Evolutionary conservation across 2,329 filamentous ascomycete genomes (phyloP), one percentile per base, ranked within the genome.

Genomic region (Ustulina deusta): DNA sequence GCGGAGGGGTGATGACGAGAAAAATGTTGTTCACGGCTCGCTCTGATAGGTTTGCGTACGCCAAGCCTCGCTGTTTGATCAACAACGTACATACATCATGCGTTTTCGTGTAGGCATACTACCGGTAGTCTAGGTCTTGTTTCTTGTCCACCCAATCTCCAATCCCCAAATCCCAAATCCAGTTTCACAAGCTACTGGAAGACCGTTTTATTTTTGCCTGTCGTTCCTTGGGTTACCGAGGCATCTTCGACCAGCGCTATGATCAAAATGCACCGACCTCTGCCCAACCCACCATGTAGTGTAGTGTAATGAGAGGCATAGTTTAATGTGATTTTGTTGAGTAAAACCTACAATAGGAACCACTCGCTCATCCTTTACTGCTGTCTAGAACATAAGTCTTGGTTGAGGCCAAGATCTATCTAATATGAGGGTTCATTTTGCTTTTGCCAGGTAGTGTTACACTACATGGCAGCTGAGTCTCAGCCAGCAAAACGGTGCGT

Each of bases 201-300:
- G 15, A 17, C 25, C 15, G 20, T 27, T 15, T 20, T 44, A 15
- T 27, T 44, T n/a, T 25, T 44, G 49, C n/a, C 52, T 51, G 34
- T 11, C 20, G 29, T 61, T 17, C 44, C 52, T 54, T 48, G 29
- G 13, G 6, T 22, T 68, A 48, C 66, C 66, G 66, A 68, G 66
- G 66, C 51, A 62, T 61, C 22, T 61, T 46, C 10, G 5, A 20
- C 25, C 40, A 34, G 46, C 32, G 29, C 13, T 38, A 40, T 32
- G 36, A 58, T 46, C 49, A 42, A 32, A 34, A 57, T 54, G 29
- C 20, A 27, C 34, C 11, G 38, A 44, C 17, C 49, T 25, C 48
- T 34, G 17, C 34, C 36, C 20, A 1, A 17, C 59, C 46, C 25
- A 55, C 34, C 34, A 49, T 34, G 48, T 52, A 38, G n/a, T 20